Conservation (phyloP, 2,329 filamentous ascomycete species). For the Mycosphaerella sp. region DNA sequence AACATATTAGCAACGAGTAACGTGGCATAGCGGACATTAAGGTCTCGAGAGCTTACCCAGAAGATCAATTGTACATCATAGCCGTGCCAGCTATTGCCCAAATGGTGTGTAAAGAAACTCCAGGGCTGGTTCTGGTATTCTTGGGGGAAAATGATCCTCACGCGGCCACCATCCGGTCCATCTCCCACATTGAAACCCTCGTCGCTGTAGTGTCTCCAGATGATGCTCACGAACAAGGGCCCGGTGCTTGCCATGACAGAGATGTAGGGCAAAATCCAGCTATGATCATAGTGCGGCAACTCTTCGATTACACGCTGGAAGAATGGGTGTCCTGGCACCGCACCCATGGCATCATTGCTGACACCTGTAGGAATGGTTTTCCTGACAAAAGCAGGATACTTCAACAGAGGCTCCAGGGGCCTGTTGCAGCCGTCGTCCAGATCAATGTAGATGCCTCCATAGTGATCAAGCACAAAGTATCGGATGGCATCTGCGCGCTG, state of each 20-base stretch:
- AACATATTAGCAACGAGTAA: slow-evolving; percentile 15
- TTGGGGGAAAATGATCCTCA: slow-evolving; percentile 62
- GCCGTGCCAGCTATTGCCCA: slow-evolving; percentile 60
- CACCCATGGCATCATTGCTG: slow-evolving; percentile 73
- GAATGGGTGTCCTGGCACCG: slow-evolving; percentile 66
- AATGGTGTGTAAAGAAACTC: slow-evolving; percentile 65
- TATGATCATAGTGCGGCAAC: slow-evolving; percentile 60
- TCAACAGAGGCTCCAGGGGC: slow-evolving; percentile 57
- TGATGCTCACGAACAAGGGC: slow-evolving; percentile 66
- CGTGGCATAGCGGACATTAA: neutral
- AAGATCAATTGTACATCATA: slow-evolving; percentile 59
- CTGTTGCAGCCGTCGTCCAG: slow-evolving; percentile 66
- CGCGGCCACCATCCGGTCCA: slow-evolving; percentile 42
- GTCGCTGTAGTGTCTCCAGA: slow-evolving; percentile 67
- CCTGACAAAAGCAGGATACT: slow-evolving; percentile 63
- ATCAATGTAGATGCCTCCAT: slow-evolving; percentile 75
- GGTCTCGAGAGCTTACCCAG: slow-evolving; percentile 43
- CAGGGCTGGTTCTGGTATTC: slow-evolving; percentile 63
- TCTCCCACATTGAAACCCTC: slow-evolving; percentile 41
- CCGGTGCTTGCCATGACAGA: slow-evolving; percentile 76
- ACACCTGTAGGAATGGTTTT: slow-evolving; percentile 70
- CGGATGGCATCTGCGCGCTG: slow-evolving; percentile 69
- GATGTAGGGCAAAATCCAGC: slow-evolving; percentile 65
- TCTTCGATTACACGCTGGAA: slow-evolving; percentile 63
- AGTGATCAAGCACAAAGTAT: slow-evolving; percentile 72